These are phyloP conservation scores for Trapa incisa DNA, from an alignment of 345 rosid species.

Conservation along the genomic window DNA sequence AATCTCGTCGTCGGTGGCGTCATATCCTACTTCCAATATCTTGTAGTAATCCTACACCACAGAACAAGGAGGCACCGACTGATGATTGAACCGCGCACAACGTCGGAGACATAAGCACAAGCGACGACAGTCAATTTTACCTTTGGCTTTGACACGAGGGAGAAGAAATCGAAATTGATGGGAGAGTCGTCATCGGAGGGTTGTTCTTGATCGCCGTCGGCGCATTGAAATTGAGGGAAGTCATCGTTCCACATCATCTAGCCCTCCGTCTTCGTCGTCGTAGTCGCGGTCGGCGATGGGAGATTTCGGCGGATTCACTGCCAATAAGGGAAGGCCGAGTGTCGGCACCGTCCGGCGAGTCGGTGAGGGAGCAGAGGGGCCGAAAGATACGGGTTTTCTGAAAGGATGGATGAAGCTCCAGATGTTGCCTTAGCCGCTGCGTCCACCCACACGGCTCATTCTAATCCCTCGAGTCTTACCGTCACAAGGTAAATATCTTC, in stretches of 20 bases:
- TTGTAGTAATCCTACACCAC: constrained; percentile 69
- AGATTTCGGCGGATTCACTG: no score
- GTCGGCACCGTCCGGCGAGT: background rate
- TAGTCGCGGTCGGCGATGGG: background rate
- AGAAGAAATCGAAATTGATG: constrained; percentile 54
- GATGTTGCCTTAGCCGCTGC: constrained; percentile 2
- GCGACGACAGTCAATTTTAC: constrained; percentile 13
- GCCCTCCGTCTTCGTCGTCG: background rate
- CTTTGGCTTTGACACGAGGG: constrained; percentile 55
- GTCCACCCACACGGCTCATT: background rate
- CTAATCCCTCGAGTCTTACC: background rate
- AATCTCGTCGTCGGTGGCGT: constrained; percentile 76
- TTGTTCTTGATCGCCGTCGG: constrained; percentile 6
- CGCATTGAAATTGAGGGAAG: constrained; percentile 1
- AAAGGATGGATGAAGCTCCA: background rate
- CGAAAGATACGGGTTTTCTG: background rate
- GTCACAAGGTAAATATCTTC: background rate
- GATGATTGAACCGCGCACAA: background rate
- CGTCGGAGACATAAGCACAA: background rate
- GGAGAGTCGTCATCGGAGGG: constrained; percentile 19
- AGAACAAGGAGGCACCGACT: constrained; percentile 4
- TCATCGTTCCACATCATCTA: constrained; percentile 30
- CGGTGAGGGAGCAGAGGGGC: background rate
- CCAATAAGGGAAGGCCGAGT: background rate
- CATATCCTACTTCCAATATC: constrained; percentile 64